Evolutionary conservation across 1,139 yeast species (phyloP), one percentile per base, ranked within the genome.

Genomic region (Sugiyamaella neomexicana): DNA sequence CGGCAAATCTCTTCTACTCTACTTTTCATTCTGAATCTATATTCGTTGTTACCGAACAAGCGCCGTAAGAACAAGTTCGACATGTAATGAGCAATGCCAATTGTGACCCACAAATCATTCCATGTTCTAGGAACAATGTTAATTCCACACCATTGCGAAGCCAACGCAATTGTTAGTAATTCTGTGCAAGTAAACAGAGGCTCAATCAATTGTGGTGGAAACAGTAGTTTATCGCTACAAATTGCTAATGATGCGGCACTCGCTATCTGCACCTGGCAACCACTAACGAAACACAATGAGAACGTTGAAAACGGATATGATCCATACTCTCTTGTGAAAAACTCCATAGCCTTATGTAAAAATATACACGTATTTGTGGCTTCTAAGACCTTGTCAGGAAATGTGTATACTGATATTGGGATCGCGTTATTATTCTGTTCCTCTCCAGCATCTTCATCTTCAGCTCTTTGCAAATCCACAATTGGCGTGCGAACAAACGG

Each of bases 101-200:
- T 73, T 1, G 93, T 86, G 58, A 93, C 82, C 99, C 99, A 95
- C n/a, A 88, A 65, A 69, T 93, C 97, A 62, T 87, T 83, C 69
- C 85, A 81, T 0, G 84, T 78, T 57, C 80, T 81, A 0, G 99
- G 97, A 0, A 89, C 85, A 31, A 95, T 89, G 67, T 89, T 89
- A 38, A 95, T 85, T 7, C 98, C 97, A 0, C 96, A 81, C 96
- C 98, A 95, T 68, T 95, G 99, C 5, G 82, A 78, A 0, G 99
- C 88, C 37, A 95, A 71, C 0, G 89, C 82, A 55, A 82, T 80
- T 1, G 93, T 78, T 7, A 93, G 68, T 0, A 75, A 68, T 58
- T 88, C 90, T 0, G 97, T 88, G 1, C 83, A 79, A 0, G 81
- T 67, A 62, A 87, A 83, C 59, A 89, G 77, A 0, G 96, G 95